Conservation (phyloP, 2,329 filamentous ascomycete genomes). For the Aquanectria penicillioides region DNA sequence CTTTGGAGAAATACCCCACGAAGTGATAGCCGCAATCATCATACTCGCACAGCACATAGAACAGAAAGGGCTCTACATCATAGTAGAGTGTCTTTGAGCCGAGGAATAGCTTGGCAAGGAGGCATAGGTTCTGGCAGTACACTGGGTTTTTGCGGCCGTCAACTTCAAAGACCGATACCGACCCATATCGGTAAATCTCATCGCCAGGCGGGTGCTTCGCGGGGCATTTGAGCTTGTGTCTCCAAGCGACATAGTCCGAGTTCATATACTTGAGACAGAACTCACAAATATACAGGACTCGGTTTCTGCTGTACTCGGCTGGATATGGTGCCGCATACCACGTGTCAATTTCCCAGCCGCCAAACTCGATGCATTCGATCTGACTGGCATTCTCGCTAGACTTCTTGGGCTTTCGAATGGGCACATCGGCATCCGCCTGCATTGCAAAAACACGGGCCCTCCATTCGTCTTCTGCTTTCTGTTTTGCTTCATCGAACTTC, state of each 20-base stretch:
- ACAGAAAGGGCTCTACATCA: slow-evolving; percentile 95
- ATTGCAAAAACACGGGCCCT: slow-evolving; percentile 69
- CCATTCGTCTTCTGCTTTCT: slow-evolving; percentile 93
- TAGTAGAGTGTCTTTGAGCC: slow-evolving; percentile 99
- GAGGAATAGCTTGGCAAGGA: slow-evolving; percentile 96
- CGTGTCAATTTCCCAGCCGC: slow-evolving; percentile 96
- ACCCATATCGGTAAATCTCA: slow-evolving; percentile 93
- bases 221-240: slow-evolving; percentile 96
- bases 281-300: slow-evolving; percentile 98
- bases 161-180: slow-evolving; percentile 96
- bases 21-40: slow-evolving; percentile 94
- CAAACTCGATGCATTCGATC: slow-evolving; percentile 99
- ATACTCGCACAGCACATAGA: slow-evolving; percentile 96
- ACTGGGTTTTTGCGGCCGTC: slow-evolving; percentile 96
- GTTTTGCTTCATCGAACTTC: slow-evolving; percentile 88
- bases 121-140: slow-evolving; percentile 98
- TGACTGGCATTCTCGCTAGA: slow-evolving; percentile 88
- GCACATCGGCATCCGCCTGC: slow-evolving; percentile 72
- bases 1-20: slow-evolving; percentile 99
- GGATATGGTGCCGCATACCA: slow-evolving; percentile 99
- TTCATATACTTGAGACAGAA: slow-evolving; percentile 99
- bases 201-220: slow-evolving; percentile 97
- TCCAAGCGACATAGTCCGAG: slow-evolving; percentile 97
- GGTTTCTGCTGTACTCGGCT: slow-evolving; percentile 96
- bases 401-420: slow-evolving; percentile 76